A percentile compares a stretch with the other conserved stretches of the same genome.
These are phyloP conservation scores for Talaromyces trachyspermus DNA, from an alignment of 495 filamentous ascomycete genomes.

Conservation along the genomic window DNA sequence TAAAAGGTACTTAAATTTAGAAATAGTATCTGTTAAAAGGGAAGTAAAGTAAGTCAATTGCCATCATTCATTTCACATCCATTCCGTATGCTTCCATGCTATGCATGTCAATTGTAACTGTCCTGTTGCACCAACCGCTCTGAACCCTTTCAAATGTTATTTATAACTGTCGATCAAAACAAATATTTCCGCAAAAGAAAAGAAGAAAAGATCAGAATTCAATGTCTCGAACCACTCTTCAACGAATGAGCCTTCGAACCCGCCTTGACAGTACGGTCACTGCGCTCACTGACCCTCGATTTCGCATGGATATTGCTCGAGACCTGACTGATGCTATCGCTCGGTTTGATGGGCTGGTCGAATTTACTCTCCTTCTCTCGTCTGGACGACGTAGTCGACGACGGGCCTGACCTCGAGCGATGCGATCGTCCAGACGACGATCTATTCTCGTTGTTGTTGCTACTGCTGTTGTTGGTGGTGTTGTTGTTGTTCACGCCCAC, in stretches of 20 bases:
- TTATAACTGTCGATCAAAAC: too few species aligned
- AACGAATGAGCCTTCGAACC: slow-evolving; percentile 19
- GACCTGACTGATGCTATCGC: slow-evolving; percentile 62
- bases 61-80: too few species aligned
- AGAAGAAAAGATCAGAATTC: slow-evolving; percentile 7
- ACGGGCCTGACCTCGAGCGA: slow-evolving; percentile 13
- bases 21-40: too few species aligned
- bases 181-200: slow-evolving; percentile 3
- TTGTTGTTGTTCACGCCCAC: slow-evolving; percentile 10
- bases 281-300: slow-evolving; percentile 30
- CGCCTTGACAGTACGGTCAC: slow-evolving; percentile 27
- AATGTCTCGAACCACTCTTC: slow-evolving; percentile 17
- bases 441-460: background rate
- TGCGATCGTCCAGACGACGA: slow-evolving; percentile 6
- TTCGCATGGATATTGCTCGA: slow-evolving; percentile 37
- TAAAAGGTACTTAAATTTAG: too few species aligned
- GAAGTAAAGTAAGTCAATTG: too few species aligned
- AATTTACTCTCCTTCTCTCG: slow-evolving; percentile 15
- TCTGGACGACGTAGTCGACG: slow-evolving; percentile 14
- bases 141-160: too few species aligned
- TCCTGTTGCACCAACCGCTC: too few species aligned
- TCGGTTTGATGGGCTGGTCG: slow-evolving; percentile 45
- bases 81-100: too few species aligned
- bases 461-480: slow-evolving; percentile 13
- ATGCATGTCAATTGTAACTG: too few species aligned